Percentiles rank a stretch among this genome's conserved stretches.
These are phyloP conservation scores for Peronospora destructor DNA, from an alignment of 352 stramenopile genomes.

Conservation along the genomic window DNA sequence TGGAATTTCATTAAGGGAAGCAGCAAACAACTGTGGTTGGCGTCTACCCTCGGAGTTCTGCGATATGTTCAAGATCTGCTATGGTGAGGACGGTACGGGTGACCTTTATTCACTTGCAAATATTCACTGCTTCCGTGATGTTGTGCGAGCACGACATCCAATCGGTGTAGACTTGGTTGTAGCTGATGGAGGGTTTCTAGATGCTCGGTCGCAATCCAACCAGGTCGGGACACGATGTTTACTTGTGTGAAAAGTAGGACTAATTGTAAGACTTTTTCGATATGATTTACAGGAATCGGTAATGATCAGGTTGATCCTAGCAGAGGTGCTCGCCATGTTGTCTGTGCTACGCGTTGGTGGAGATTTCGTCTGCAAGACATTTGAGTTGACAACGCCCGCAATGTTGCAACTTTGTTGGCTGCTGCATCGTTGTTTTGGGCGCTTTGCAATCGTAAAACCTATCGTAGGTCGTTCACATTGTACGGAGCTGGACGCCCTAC, in stretches of 20 bases:
- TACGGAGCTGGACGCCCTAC: not conserved
- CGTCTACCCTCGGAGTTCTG: conserved; percentile 11
- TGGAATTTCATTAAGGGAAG: conserved; percentile 58
- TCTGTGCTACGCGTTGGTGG: conserved; percentile 35
- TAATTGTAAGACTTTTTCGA: not conserved
- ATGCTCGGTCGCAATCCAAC: conserved; percentile 51
- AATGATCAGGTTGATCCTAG: conserved; percentile 56
- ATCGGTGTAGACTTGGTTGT: conserved; percentile 50
- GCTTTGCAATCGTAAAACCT: conserved; percentile 65
- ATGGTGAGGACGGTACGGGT: conserved; percentile 64
- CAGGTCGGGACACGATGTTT: conserved; percentile 32
- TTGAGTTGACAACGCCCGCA: conserved; percentile 51
- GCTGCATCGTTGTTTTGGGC: conserved; percentile 51
- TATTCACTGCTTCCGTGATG: conserved; percentile 42
- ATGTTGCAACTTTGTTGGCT: conserved; percentile 66
- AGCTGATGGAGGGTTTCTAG: conserved; percentile 65
- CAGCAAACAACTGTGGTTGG: conserved; percentile 46
- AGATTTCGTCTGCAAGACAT: conserved; percentile 77
- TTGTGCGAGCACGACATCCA: conserved; percentile 26
- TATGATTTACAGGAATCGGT: conserved; percentile 39
- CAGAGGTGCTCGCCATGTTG: conserved; percentile 59
- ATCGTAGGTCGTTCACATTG: conserved; percentile 14
- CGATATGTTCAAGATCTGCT: conserved; percentile 40
- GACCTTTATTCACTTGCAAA: conserved; percentile 60
- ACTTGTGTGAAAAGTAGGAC: not conserved